phyloP scores from a whole-genome alignment of 352 stramenopile species.

The Phytophthora pluvialis region DNA sequence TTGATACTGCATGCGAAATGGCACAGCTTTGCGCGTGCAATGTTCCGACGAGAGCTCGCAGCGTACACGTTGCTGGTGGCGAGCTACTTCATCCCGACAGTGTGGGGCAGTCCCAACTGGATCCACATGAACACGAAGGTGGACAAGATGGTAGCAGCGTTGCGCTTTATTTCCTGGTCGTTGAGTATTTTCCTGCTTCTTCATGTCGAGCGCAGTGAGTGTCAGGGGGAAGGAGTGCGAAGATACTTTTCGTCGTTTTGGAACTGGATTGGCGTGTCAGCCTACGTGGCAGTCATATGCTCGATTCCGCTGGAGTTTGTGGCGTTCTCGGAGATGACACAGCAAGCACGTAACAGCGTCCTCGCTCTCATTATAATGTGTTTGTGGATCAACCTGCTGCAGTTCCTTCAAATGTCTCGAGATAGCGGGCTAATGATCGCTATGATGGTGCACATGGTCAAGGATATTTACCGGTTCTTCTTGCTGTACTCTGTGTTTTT shows the following conservation, averaged over 20 bases:
- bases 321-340: conserved; percentile 27
- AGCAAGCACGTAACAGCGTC: conserved; percentile 50
- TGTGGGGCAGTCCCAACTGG: conserved; percentile 65
- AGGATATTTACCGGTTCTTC: conserved; percentile 72
- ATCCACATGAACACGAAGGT: conserved; percentile 39
- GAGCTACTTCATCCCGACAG: conserved; percentile 63
- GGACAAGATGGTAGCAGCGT: conserved; percentile 53
- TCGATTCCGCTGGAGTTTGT: conserved; percentile 64
- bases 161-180: conserved; percentile 53
- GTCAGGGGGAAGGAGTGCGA: conserved; percentile 42
- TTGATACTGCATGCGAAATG: conserved; percentile 65
- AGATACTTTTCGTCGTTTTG: conserved; percentile 69
- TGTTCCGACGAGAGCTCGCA: conserved; percentile 60
- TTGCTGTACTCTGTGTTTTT: conserved; percentile 79
- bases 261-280: conserved; percentile 62
- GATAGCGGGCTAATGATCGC: conserved; percentile 69
- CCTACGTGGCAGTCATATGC: conserved; percentile 51
- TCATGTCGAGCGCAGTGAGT: conserved; percentile 57
- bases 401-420: conserved; percentile 73
- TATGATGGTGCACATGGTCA: conserved; percentile 82
- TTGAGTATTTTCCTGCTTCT: conserved; percentile 63
- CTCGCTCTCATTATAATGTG: conserved; percentile 65
- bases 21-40: conserved; percentile 56
- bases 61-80: conserved; percentile 55
- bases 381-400: conserved; percentile 72